Evolutionary conservation across 1,284 basidiomycete species (phyloP).

Genomic region (Spongispora temasekensis): DNA sequence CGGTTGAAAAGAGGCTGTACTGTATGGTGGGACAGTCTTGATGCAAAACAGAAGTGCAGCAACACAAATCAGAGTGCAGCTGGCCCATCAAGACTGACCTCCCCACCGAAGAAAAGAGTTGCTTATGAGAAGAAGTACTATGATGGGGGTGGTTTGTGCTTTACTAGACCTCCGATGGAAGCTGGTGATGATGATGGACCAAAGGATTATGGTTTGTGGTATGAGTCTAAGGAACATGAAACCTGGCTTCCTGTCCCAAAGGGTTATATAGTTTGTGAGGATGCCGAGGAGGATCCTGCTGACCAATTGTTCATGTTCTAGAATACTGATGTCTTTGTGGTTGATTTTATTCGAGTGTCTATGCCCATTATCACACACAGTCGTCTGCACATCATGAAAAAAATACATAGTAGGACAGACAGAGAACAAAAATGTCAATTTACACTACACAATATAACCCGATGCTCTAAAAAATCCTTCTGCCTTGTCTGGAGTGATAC

Average conservation of each 20-base stretch:
- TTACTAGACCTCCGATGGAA: neutral
- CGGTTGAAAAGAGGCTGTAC: neutral
- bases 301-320: too few species aligned
- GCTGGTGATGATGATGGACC: neutral
- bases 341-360: too few species aligned
- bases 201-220: neutral
- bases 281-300: too few species aligned
- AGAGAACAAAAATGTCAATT: neutral
- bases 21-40: neutral
- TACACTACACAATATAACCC: conserved; percentile 1
- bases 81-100: too few species aligned
- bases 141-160: neutral
- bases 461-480: conserved; percentile 7
- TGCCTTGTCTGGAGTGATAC: conserved; percentile 10
- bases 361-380: too few species aligned
- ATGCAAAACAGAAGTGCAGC: neutral
- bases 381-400: neutral
- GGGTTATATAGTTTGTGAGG: neutral
- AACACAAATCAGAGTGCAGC: neutral
- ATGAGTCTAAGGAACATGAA: neutral
- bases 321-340: too few species aligned
- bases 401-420: neutral
- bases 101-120: neutral
- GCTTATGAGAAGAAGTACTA: neutral
- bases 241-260: neutral